Percentiles rank a stretch among this genome's conserved stretches.
These are phyloP conservation scores for Coelastrella sp. DNA, from an alignment of 139 green algal genomes.

Conservation along the genomic window DNA sequence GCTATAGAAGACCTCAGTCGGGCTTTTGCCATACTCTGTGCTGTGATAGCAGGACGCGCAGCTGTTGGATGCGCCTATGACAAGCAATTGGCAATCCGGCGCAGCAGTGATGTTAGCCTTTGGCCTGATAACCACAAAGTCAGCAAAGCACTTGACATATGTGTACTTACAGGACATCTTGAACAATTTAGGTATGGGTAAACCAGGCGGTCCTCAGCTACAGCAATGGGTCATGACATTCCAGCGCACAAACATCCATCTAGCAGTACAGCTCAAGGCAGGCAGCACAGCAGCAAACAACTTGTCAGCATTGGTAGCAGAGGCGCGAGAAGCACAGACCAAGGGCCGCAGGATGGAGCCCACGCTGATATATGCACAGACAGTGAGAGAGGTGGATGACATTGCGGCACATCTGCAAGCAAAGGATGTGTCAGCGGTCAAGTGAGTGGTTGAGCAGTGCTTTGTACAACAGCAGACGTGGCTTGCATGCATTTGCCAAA, in stretches of 20 bases:
- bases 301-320: background rate
- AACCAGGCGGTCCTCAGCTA: slow-evolving; percentile 34
- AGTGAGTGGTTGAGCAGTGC: slow-evolving; percentile 10
- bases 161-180: slow-evolving; percentile 56
- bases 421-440: slow-evolving; percentile 29
- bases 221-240: slow-evolving; percentile 66
- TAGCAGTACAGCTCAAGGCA: slow-evolving; percentile 56
- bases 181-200: slow-evolving; percentile 53
- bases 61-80: too few species aligned
- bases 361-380: slow-evolving; percentile 75
- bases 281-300: background rate
- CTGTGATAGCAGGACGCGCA: too few species aligned
- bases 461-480: too few species aligned
- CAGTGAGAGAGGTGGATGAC: slow-evolving; percentile 55
- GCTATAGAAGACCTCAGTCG: too few species aligned
- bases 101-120: too few species aligned
- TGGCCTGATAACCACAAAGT: background rate
- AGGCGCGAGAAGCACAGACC: background rate
- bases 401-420: slow-evolving; percentile 25
- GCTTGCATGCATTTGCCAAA: too few species aligned
- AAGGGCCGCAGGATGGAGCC: slow-evolving; percentile 27
- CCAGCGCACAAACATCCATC: slow-evolving; percentile 73
- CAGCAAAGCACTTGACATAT: background rate
- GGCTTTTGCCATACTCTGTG: too few species aligned
- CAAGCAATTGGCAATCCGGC: too few species aligned